Conservation (phyloP, 176 grass and related monocot genomes). For the Oryza glumipatula region DNA sequence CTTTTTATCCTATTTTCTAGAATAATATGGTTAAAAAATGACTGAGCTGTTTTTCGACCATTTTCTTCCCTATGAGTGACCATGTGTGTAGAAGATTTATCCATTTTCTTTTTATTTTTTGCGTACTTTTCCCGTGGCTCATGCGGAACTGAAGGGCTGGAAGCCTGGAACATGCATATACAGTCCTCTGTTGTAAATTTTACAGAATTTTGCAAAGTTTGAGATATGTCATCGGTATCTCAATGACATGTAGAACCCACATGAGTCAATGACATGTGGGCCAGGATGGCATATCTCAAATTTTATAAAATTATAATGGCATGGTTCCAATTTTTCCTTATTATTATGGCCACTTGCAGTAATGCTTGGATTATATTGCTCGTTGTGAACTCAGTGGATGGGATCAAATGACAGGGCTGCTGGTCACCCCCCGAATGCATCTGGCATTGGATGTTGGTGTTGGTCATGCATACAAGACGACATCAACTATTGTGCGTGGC, state of each 20-base stretch:
- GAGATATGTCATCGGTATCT: too few species aligned
- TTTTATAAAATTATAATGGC: too few species aligned
- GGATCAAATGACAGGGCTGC: constrained; percentile 36
- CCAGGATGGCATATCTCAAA: too few species aligned
- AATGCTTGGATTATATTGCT: constrained; percentile 31
- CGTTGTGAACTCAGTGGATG: neutral
- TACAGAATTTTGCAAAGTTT: too few species aligned
- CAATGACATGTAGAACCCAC: too few species aligned
- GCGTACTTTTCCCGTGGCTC: too few species aligned
- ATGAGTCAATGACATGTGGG: too few species aligned
- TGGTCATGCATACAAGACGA: neutral
- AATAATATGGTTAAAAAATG: too few species aligned
- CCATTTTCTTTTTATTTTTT: neutral
- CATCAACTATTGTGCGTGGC: constrained; percentile 19
- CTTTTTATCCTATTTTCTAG: too few species aligned
- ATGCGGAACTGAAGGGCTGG: constrained; percentile 4
- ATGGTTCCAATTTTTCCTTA: too few species aligned
- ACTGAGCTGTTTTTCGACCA: too few species aligned
- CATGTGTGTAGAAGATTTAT: neutral
- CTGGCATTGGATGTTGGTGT: neutral
- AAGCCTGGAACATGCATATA: neutral
- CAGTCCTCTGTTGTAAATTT: neutral
- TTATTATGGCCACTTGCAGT: constrained; percentile 35
- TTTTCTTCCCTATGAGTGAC: too few species aligned
- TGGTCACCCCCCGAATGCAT: neutral